These are phyloP conservation scores for Retiboletus flavoniger DNA, from an alignment of 1,284 basidiomycete genomes.

Conservation along the genomic window DNA sequence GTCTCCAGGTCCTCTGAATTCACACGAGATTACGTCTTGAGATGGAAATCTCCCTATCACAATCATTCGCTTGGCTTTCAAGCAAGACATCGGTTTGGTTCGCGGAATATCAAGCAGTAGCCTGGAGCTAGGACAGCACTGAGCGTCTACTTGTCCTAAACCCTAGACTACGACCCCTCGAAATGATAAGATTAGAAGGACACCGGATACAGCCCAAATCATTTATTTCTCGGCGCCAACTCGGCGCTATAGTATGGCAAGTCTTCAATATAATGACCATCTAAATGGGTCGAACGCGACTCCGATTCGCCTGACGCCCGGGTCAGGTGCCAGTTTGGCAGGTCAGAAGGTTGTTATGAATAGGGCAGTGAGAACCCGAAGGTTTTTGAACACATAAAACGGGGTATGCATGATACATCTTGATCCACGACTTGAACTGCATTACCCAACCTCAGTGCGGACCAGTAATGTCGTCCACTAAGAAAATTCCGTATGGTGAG, in stretches of 20 bases:
- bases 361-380: slow-evolving; percentile 17
- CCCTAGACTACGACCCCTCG: background rate
- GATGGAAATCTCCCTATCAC: background rate
- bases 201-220: background rate
- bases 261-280: background rate
- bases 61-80: background rate
- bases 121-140: background rate
- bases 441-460: background rate
- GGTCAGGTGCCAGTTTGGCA: slow-evolving; percentile 1
- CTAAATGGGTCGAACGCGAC: background rate
- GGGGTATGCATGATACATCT: background rate
- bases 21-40: slow-evolving; percentile 18
- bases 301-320: background rate
- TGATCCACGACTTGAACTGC: background rate
- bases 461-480: slow-evolving; percentile 22
- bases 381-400: background rate
- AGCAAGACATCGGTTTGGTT: too few relatives aligned
- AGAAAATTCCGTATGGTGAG: slow-evolving; percentile 33
- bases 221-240: too few relatives aligned
- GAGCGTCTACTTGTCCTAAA: background rate
- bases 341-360: slow-evolving; percentile 13
- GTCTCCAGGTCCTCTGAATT: background rate
- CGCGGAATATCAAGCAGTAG: background rate
- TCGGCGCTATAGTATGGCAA: background rate
- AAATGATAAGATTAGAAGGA: background rate